A percentile compares a stretch with the other conserved stretches of the same genome.
These are phyloP conservation scores for Mesostigma viride DNA, from an alignment of 139 green algal species.

Conservation along the genomic window DNA sequence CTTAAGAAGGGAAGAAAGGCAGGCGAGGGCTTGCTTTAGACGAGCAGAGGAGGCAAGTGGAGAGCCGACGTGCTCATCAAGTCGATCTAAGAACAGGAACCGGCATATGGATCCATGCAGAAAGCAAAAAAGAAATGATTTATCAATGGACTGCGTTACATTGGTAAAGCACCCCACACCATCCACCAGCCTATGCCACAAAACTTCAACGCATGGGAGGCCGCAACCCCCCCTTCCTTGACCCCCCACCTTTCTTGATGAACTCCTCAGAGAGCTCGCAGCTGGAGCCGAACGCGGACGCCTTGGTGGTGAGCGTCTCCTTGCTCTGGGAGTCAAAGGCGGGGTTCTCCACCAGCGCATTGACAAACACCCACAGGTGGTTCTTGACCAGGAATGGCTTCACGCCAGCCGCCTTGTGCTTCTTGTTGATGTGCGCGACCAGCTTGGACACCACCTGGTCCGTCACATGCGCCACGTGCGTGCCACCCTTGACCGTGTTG, in stretches of 20 bases:
- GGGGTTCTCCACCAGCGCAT: slow-evolving; percentile 93
- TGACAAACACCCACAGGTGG: slow-evolving; percentile 97
- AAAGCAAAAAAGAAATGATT: too few relatives aligned
- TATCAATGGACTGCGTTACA: too few relatives aligned
- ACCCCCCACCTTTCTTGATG: slow-evolving; percentile 63
- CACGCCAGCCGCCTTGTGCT: slow-evolving; percentile 55
- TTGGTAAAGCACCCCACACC: too few relatives aligned
- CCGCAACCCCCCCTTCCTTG: too few relatives aligned
- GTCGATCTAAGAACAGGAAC: too few relatives aligned
- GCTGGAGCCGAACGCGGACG: slow-evolving; percentile 84
- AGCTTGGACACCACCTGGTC: slow-evolving; percentile 61
- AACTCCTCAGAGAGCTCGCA: slow-evolving; percentile 72
- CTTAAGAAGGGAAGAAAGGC: too few relatives aligned
- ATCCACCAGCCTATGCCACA: too few relatives aligned
- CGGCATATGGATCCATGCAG: too few relatives aligned
- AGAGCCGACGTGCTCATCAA: too few relatives aligned
- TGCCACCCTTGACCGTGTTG: slow-evolving; percentile 90
- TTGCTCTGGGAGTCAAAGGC: slow-evolving; percentile 99
- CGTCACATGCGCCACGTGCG: slow-evolving; percentile 84
- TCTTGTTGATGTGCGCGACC: slow-evolving; percentile 58
- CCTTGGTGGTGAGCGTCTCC: slow-evolving; percentile 82
- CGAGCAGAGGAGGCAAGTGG: too few relatives aligned
- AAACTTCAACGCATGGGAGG: too few relatives aligned
- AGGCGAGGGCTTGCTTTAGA: too few relatives aligned
- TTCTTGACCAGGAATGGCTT: slow-evolving; percentile 96